Base-by-base conservation (phyloP, 768 basidiomycete genomes). In the Phlegmacium glaucopus region DNA sequence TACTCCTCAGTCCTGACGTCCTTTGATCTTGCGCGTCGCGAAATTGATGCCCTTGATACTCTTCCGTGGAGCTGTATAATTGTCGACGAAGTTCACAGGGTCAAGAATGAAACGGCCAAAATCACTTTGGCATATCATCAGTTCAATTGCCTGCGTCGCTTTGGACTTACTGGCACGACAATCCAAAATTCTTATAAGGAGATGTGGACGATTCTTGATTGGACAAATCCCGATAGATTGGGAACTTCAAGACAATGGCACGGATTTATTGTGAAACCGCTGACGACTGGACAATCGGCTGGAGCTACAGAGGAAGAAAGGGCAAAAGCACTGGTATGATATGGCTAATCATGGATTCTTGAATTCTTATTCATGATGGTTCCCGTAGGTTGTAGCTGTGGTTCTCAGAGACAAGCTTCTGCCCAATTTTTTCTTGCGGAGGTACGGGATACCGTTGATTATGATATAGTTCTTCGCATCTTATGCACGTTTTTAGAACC, bases 121-220 rank as follows among this genome's bases (percentile, higher is more conserved):
- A 79, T 83, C 4, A 82, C 87, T 0, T 39, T 61, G n/a, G 86
- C 91, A 0, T 83, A 85, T 48, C 81, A 86, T 55, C 79, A 74
- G 42, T 90, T 96, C 57, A 39, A 63, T 1, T 92, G 89, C 59
- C 54, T 52, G 25, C 64, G 70, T 12, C 84, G 94, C 3, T 92
- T 95, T 56, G 95, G 92, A 0, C 71, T 98, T 38, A 96, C 94
- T 0, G 93, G 90, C 15, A 83, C 87, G 12, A 72, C 78, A 25
- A 74, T 76, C 29, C 95, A 98, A 60, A 99, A 97, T 56, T 79
- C 83, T 1, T 94, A 94, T 60, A 77, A 80, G 36, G 95, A 98
- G 62, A 72, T 97, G 55, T 94, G 92, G 88, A 89, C 90, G 1
- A 83, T 99, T 28, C 68, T 97, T 27, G 83, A 95, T 60, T 97